Base-by-base conservation (phyloP, 169 alveolate species). In the Besnoitia besnoiti region DNA sequence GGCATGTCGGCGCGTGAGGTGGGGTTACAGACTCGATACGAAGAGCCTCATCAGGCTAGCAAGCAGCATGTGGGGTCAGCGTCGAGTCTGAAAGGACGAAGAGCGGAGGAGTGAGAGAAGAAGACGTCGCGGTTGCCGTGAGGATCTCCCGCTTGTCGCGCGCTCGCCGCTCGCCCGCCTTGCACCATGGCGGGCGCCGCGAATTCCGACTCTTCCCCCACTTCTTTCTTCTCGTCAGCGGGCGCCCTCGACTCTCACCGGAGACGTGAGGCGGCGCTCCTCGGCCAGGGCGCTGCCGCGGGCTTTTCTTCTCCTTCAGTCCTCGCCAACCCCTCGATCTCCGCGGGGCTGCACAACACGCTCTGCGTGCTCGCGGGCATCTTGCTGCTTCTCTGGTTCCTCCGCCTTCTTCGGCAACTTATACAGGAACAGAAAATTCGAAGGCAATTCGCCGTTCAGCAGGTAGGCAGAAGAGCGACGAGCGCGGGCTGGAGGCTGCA, bases 291-390 rank as follows among this genome's bases (percentile, higher is more conserved):
- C n/a, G 24, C n/a, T 16, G 67, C 14, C 14, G 67, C 14, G 67
- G 67, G 12, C n/a, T 24, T 30, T 7, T 73, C 82, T 10, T n/a
- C 40, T 7, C 46, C 8, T n/a, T 73, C 82, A 27, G 27, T 77
- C 39, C 55, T 77, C 1, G 49, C 59, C 39, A 27, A 30, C 16
- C 30, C 59, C 59, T 14, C 33, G 24, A 37, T 42, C 40, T 77
- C 59, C 55, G 35, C 87, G 14, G 87, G 87, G 42, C 39, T 42
- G 40, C 87, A 77, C 87, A 77, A 77, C 55, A 77, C 61, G 10
- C 87, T 77, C 87, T 77, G 87, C 40, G 44, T 77, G 59, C 61
- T 77, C 30, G 87, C 55, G 59, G 55, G 37, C 61, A 21, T 44
- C 61, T 37, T 39, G 49, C 87, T 77, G 19, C 55, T 77, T 37